Percentiles rank a stretch among this genome's conserved stretches.
phyloP scores from a whole-genome alignment of 2,329 filamentous ascomycete genomes.

The Plectosphaerella plurivora region DNA sequence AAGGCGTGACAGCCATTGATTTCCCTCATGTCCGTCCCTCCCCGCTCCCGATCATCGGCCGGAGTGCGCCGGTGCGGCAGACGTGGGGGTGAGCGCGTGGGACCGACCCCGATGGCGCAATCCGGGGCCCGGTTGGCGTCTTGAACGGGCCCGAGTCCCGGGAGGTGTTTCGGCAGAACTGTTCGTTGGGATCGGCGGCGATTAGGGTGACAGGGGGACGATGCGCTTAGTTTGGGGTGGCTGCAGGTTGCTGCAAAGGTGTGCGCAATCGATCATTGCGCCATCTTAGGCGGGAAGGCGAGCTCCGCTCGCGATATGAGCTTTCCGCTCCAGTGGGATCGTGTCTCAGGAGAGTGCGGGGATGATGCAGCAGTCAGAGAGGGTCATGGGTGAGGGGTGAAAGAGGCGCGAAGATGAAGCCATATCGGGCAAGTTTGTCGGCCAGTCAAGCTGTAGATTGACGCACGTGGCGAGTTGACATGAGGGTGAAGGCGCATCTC shows the following conservation, averaged over 20 bases:
- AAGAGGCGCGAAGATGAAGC: too few species aligned
- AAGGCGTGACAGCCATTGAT: too few species aligned
- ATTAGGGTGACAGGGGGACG: neutral
- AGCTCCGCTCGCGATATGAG: neutral
- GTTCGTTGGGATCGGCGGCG: neutral
- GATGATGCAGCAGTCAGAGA: too few species aligned
- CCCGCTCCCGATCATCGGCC: constrained; percentile 1
- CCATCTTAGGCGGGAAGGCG: constrained; percentile 12
- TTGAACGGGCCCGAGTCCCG: neutral
- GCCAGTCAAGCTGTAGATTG: too few species aligned
- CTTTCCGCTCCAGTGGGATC: too few species aligned
- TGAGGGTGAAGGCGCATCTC: too few species aligned
- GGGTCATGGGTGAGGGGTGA: too few species aligned
- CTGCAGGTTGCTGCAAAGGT: neutral
- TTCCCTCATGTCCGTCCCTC: too few species aligned
- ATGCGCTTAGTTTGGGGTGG: constrained; percentile 1
- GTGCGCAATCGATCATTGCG: constrained; percentile 4
- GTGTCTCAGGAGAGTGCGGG: too few species aligned
- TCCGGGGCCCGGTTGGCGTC: neutral
- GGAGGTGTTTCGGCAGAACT: neutral
- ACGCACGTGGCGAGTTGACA: too few species aligned
- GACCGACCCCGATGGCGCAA: constrained; percentile 1
- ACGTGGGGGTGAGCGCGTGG: neutral
- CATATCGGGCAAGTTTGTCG: too few species aligned
- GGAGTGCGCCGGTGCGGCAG: neutral